phyloP scores from a whole-genome alignment of 78 protist genomes.

The Capsaspora owczarzaki region DNA sequence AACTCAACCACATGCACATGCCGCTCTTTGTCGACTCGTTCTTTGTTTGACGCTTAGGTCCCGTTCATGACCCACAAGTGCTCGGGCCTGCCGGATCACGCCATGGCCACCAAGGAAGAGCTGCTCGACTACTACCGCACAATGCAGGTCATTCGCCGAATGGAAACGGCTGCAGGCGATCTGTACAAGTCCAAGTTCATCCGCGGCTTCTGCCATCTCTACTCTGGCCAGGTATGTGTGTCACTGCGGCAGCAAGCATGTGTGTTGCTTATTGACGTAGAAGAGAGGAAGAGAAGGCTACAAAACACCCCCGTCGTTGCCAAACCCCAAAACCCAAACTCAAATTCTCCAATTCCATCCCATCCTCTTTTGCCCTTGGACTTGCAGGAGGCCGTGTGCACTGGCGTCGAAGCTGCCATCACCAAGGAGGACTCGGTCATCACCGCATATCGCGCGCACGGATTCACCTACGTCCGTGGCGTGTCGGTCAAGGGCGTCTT shows the following conservation, averaged over 20 bases:
- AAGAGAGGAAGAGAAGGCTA: neutral
- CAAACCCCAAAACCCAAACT: neutral
- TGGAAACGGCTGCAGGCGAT: conserved; percentile 30
- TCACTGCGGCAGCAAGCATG: neutral
- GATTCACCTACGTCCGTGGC: conserved; percentile 70
- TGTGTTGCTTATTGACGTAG: neutral
- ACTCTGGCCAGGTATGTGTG: conserved; percentile 69
- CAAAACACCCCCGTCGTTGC: too few species aligned
- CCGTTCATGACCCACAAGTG: neutral
- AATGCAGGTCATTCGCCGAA: conserved; percentile 18
- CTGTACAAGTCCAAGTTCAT: conserved; percentile 39
- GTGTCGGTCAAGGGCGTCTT: conserved; percentile 45
- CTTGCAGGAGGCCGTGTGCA: conserved; percentile 83
- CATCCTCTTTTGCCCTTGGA: neutral
- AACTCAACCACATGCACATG: too few species aligned
- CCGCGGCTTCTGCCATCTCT: conserved; percentile 93
- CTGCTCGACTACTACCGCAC: neutral
- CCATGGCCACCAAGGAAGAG: neutral
- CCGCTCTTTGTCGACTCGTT: too few species aligned
- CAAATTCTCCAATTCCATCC: neutral
- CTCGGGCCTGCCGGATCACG: neutral
- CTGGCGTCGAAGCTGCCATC: conserved; percentile 77
- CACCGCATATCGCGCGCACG: conserved; percentile 92
- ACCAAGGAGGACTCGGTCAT: conserved; percentile 64
- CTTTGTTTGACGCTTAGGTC: neutral